Evolutionary conservation across 2,329 filamentous ascomycete species (phyloP).

Genomic region (Leptoxyphium fumago): DNA sequence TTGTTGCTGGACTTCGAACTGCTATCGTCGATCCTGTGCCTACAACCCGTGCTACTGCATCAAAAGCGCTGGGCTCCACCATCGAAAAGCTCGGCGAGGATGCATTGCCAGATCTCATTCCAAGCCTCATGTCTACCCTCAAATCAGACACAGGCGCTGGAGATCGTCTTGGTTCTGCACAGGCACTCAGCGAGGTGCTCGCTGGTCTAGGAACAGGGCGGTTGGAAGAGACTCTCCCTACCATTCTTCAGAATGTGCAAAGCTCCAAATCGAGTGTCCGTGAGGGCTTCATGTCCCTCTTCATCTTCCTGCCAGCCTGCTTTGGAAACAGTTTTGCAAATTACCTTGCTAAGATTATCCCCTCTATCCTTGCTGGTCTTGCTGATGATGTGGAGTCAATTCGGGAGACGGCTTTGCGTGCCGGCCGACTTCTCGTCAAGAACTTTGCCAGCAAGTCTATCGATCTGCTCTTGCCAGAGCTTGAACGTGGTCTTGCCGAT

Average conservation of each 20-base stretch:
- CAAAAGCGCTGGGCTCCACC: constrained; percentile 87
- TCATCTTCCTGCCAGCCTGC: constrained; percentile 97
- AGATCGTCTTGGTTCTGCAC: constrained; percentile 87
- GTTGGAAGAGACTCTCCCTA: constrained; percentile 88
- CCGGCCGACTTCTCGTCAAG: constrained; percentile 88
- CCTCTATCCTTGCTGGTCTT: constrained; percentile 81
- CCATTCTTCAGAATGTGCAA: constrained; percentile 88
- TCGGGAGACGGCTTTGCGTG: constrained; percentile 86
- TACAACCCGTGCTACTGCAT: constrained; percentile 88
- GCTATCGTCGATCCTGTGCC: constrained; percentile 93
- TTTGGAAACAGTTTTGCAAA: constrained; percentile 97
- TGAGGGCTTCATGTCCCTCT: constrained; percentile 98
- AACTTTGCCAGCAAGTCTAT: constrained; percentile 95
- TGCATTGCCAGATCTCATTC: constrained; percentile 89
- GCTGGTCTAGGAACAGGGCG: constrained; percentile 85
- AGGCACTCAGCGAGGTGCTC: constrained; percentile 90
- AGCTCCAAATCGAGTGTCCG: constrained; percentile 81
- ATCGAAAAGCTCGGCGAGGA: constrained; percentile 97
- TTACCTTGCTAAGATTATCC: constrained; percentile 90
- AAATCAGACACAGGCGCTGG: constrained; percentile 95
- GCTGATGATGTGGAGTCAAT: constrained; percentile 96
- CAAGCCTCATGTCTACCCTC: constrained; percentile 91
- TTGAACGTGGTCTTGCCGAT: constrained; percentile 92
- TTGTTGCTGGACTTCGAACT: constrained; percentile 76
- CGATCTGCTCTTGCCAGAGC: constrained; percentile 80